A percentile compares a stretch with the other conserved stretches of the same genome.
These are phyloP conservation scores for Trichoderma virens DNA, from an alignment of 495 filamentous ascomycete genomes.

Conservation along the genomic window DNA sequence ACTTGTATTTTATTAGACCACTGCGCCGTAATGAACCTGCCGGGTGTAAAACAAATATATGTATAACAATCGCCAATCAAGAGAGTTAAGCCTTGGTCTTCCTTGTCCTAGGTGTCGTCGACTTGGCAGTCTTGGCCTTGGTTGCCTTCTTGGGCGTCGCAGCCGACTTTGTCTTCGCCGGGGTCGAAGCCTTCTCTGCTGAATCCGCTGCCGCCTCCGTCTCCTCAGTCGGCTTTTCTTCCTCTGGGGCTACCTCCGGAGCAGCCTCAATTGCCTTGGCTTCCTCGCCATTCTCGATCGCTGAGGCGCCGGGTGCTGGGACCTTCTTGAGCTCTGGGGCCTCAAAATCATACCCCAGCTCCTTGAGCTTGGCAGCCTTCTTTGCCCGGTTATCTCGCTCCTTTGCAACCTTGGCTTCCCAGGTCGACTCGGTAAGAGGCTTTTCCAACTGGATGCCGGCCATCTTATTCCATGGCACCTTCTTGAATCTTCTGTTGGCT, in stretches of 20 bases:
- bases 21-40: slow-evolving; percentile 5
- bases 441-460: slow-evolving; percentile 64
- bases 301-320: slow-evolving; percentile 10
- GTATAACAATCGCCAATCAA: neutral
- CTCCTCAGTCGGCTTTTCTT: slow-evolving; percentile 14
- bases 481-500: slow-evolving; percentile 81
- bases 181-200: slow-evolving; percentile 13
- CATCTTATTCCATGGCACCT: slow-evolving; percentile 74
- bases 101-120: neutral
- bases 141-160: slow-evolving; percentile 24
- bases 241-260: neutral
- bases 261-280: slow-evolving; percentile 24
- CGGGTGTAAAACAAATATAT: neutral
- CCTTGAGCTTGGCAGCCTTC: slow-evolving; percentile 68
- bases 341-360: slow-evolving; percentile 77
- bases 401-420: slow-evolving; percentile 61
- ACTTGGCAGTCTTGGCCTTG: slow-evolving; percentile 15
- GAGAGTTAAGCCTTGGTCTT: slow-evolving; percentile 27
- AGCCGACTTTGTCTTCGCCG: neutral
- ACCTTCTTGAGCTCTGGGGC: slow-evolving; percentile 46
- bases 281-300: slow-evolving; percentile 14
- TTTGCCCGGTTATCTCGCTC: slow-evolving; percentile 60
- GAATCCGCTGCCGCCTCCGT: neutral
- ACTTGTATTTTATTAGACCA: neutral
- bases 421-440: slow-evolving; percentile 61